These are phyloP conservation scores for Coelastrella sp. DNA, from an alignment of 139 green algal species.

Conservation along the genomic window DNA sequence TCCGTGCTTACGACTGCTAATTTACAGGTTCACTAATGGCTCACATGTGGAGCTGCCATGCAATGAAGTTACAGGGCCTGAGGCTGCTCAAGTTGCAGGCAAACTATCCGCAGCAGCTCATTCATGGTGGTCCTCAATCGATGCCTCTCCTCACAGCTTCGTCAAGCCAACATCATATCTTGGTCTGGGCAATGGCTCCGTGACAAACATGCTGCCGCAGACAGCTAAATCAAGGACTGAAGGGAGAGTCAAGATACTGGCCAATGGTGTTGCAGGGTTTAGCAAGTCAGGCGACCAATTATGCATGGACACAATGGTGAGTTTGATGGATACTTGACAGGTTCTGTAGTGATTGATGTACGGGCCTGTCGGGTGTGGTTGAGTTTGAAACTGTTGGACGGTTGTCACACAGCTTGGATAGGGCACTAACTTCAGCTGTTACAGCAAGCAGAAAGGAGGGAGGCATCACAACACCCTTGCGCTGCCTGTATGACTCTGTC, in stretches of 20 bases:
- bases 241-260: constrained; percentile 26
- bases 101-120: not conserved
- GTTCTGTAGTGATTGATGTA: too few species aligned
- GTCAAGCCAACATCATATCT: constrained; percentile 37
- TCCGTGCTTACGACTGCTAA: too few species aligned
- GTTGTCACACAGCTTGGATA: too few species aligned
- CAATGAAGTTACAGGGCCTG: constrained; percentile 25
- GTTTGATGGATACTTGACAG: too few species aligned
- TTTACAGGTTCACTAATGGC: not conserved
- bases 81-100: not conserved
- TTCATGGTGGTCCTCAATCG: not conserved
- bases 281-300: not conserved
- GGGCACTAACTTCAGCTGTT: too few species aligned
- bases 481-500: too few species aligned
- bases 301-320: constrained; percentile 3
- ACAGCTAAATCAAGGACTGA: constrained; percentile 18
- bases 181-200: not conserved
- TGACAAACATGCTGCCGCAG: constrained; percentile 16
- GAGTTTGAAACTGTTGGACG: too few species aligned
- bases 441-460: too few species aligned
- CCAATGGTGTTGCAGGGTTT: constrained; percentile 27
- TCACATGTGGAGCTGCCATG: constrained; percentile 40
- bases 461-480: too few species aligned
- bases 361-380: too few species aligned
- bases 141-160: constrained; percentile 39